Evolutionary conservation across 768 basidiomycete genomes (phyloP), one percentile per base, ranked within the genome.

Genomic region (Lactarius sanguifluus): DNA sequence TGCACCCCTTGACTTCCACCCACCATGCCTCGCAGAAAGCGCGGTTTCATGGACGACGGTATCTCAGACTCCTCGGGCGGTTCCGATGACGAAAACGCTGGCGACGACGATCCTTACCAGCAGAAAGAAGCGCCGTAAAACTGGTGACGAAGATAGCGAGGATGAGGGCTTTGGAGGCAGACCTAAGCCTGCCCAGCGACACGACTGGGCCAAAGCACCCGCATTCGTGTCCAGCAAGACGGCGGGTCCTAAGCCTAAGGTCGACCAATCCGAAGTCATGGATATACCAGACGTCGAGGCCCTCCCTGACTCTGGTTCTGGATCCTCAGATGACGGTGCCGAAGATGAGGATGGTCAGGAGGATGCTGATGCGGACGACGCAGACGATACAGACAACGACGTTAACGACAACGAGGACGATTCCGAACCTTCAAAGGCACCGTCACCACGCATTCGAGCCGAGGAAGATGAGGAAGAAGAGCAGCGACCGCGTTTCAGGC

Each of bases 141-240:
- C 85, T 64, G 86, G 80, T 30, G 88, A 87, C 73, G 90, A 94
- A 62, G 87, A 90, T 28, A 84, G 87, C 25, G 90, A 89, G 59
- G 80, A 76, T 30, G 76, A 77, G 43, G 75, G 71, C 15, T 72
- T 72, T 56, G 74, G 68, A 23, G 69, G 67, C 59, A 70, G 66
- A 47, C 74, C 73, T 63, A 68, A 74, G 52, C 76, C 69, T 61
- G 70, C 73, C 62, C 83, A 80, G 73, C 82, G 79, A 70, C 82
- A 77, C 20, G 84, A 91, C 75, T 91, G 90, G 86, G 82, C 89
- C 30, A 90, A 87, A 78, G 86, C 88, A 3, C 91, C 91, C 15
- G 83, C 88, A 1, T 94, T 93, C 72, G 85, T 91, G 15, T 82
- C 86, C 1, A 81, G 86, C 20, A 82, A 85, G 66, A 57, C 43